These are phyloP conservation scores for Pezicula rhizophila DNA, from an alignment of 2,329 filamentous ascomycete genomes.

Conservation along the genomic window DNA sequence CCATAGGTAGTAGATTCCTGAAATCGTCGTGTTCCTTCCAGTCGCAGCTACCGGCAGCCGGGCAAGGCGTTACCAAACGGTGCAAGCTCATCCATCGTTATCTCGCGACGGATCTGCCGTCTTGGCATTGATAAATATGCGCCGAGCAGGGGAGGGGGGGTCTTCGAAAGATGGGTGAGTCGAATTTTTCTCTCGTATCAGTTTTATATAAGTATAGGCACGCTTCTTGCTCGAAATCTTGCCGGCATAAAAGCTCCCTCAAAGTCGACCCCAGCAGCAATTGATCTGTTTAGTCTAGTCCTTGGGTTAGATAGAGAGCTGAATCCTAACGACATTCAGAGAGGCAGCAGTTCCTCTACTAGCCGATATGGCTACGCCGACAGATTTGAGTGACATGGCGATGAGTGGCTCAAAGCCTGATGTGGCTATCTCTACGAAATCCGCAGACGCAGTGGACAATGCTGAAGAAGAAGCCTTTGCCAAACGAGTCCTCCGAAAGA, in stretches of 20 bases:
- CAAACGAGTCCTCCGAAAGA: conserved; percentile 43
- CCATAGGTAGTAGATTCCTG: no score
- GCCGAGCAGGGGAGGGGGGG: not conserved
- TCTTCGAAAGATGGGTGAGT: not conserved
- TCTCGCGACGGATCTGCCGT: not conserved
- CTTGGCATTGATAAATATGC: not conserved
- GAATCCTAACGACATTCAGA: not conserved
- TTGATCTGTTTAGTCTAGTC: not conserved
- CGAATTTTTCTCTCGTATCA: not conserved
- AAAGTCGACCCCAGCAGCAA: not conserved
- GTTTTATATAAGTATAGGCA: not conserved
- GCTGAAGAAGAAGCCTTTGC: conserved; percentile 13
- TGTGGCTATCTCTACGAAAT: not conserved
- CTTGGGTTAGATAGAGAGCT: no score
- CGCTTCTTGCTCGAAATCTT: no score
- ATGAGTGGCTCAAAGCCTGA: not conserved
- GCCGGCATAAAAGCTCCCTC: no score
- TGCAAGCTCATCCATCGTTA: not conserved
- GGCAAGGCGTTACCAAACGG: not conserved
- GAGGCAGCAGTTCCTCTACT: not conserved
- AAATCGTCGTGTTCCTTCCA: no score
- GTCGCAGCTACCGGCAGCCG: not conserved
- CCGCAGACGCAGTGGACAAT: not conserved
- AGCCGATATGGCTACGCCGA: not conserved
- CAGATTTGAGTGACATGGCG: not conserved